Evolutionary conservation across 768 basidiomycete species (phyloP), one percentile per base, ranked within the genome.

Genomic region (Ephemerocybe angulata): DNA sequence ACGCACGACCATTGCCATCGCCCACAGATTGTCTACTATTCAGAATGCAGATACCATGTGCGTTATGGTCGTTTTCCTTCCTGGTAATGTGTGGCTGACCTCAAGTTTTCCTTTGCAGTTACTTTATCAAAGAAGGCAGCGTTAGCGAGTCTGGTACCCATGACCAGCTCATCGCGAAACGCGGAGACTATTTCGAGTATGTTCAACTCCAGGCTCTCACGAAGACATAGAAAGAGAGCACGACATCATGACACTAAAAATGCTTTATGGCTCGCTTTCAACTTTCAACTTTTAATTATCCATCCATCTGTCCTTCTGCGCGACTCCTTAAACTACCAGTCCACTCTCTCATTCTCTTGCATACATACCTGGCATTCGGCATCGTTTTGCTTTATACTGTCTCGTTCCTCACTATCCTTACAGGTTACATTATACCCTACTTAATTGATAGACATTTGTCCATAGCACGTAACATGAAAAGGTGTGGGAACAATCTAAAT

Each of bases 1-100:
- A 37, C 82, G 96, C 54, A 96, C 95, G 6, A 97, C 94, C 8
- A 88, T 95, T 56, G 90, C 95, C 17, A 96, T 99, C 58, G 96
- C 96, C 2, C 97, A 98, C 72, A 82, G 97, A 52, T 72, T 99
- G 55, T 90, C 89, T 13, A 93, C 91, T 3, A 95, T 97, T 59
- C 93, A 96, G 69, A 90, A 93, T 62, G 92, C 93, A 12, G 85
- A 95, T 68, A 76, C 83, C 69, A 97, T 97, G 86, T 90, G 68
- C 70, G 85, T 73, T 31, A 50, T 50, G 61, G 87, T 19, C 43
- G 37, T 56, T 35, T 29, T 50, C 50, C 48, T 44, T 54, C 33
- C 54, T 42, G 49, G 51, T 42, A 52, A 44, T 52, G 62, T 50
- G 52, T 48, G 38, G 47, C 54, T 55, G 38, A 56, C 53, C 25